Evolutionary conservation across 2,329 filamentous ascomycete genomes (phyloP), one percentile per base, ranked within the genome.

Genomic region (Fusarium sarcochroum): DNA sequence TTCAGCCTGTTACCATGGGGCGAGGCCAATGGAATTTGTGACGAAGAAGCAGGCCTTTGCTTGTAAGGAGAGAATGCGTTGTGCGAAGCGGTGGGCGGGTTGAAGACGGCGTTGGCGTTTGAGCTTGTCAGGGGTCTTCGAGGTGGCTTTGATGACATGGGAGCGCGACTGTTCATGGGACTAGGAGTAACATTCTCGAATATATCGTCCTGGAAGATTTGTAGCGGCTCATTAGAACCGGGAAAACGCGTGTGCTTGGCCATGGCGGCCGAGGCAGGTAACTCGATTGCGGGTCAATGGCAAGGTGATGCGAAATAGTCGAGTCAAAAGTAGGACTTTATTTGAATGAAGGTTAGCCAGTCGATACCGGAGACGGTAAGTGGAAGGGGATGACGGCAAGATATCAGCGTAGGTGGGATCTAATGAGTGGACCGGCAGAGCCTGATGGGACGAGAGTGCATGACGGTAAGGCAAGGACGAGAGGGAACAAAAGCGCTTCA

Each of bases 51-150:
- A 58, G 84, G 86, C 41, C 81, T 81, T 71, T 85, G 80, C 81
- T 96, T 97, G 74, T 86, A 87, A 13, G 92, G 93, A 55, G 93
- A 97, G 59, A 85, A 85, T 75, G 83, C 85, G 74, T 85, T 81
- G 72, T 82, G 77, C 62, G 84, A 79, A 62, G 84, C 77, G 70
- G 83, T 78, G 66, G 87, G 84, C 23, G 91, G 90, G 71, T 91
- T 89, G 72, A 95, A 85, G 57, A 90, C 81, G 72, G 90, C 85
- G 79, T 92, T 92, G 66, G 85, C 83, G 80, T 85, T 86, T 71
- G 85, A 80, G 68, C 75, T 81, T 70, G 82, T 80, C 13, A 87
- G 78, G 27, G 85, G 82, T 46, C 84, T 82, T 53, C 84, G 82
- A 34, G 81, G 77, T 25, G 82, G 81, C 63, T 83, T 86, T 50